Conservation (phyloP, 2,329 filamentous ascomycete genomes). For the Grosmannia serpens region DNA sequence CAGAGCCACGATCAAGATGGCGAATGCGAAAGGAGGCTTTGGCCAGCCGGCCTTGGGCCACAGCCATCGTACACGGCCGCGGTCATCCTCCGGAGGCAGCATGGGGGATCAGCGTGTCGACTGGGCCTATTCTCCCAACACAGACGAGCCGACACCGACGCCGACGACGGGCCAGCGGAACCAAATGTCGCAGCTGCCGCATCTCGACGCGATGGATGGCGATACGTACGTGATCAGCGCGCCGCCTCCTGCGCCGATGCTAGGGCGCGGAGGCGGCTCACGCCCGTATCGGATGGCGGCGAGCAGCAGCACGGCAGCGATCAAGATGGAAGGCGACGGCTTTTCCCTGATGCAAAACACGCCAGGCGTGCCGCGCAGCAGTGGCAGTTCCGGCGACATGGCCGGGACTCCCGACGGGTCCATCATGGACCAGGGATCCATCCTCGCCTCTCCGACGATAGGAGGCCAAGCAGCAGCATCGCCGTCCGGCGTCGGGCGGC, state of each 20-base stretch:
- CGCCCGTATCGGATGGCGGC: background rate
- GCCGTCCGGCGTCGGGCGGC: background rate
- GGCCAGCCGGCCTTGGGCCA: constrained; percentile 28
- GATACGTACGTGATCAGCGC: constrained; percentile 3
- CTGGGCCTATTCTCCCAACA: constrained; percentile 7
- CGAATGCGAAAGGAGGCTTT: constrained; percentile 75
- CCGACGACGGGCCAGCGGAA: constrained; percentile 11
- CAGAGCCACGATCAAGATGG: constrained; percentile 93
- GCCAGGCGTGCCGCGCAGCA: constrained; percentile 26
- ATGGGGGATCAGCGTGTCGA: constrained; percentile 14
- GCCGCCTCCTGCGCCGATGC: constrained; percentile 7
- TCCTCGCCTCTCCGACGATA: constrained; percentile 31
- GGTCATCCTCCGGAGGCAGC: constrained; percentile 17
- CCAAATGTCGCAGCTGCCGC: constrained; percentile 5
- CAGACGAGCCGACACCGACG: constrained; percentile 3
- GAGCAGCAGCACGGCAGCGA: constrained; percentile 4
- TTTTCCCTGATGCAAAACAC: constrained; percentile 28
- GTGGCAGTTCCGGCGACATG: constrained; percentile 24
- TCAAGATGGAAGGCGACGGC: constrained; percentile 27
- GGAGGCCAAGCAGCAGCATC: background rate
- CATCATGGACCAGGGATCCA: constrained; percentile 24
- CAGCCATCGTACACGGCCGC: constrained; percentile 10
- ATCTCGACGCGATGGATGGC: constrained; percentile 5
- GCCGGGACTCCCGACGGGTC: constrained; percentile 13
- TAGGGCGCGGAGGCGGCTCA: constrained; percentile 4